phyloP scores from a whole-genome alignment of 192 early-diverging fungal species.

The Linnemannia schmuckeri region DNA sequence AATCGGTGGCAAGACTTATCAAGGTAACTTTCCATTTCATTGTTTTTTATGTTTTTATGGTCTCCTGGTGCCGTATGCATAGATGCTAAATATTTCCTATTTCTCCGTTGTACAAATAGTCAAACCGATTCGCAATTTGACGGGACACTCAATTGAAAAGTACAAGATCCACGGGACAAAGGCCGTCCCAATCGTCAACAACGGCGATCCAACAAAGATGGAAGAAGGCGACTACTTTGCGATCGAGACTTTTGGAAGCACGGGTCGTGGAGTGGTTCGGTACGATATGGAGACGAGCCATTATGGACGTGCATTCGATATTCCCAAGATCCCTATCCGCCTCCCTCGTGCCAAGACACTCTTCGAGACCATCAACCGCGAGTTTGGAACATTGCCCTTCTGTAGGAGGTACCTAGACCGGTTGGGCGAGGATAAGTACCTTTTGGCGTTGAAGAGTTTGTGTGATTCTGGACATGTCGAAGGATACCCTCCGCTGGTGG shows the following conservation, averaged over 20 bases:
- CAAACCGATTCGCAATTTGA: slow-evolving; percentile 96
- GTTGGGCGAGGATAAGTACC: slow-evolving; percentile 90
- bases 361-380: slow-evolving; percentile 83
- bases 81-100: not conserved
- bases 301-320: slow-evolving; percentile 78
- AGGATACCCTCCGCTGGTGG: slow-evolving; percentile 88
- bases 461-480: slow-evolving; percentile 85
- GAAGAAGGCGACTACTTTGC: slow-evolving; percentile 95
- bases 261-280: slow-evolving; percentile 88
- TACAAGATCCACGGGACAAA: slow-evolving; percentile 96
- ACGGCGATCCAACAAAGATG: slow-evolving; percentile 90
- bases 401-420: slow-evolving; percentile 97
- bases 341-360: slow-evolving; percentile 81
- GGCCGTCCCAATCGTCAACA: slow-evolving; percentile 94
- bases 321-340: slow-evolving; percentile 71
- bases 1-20: slow-evolving; percentile 91
- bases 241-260: slow-evolving; percentile 98
- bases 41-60: slow-evolving; percentile 8
- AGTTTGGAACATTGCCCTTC: slow-evolving; percentile 96
- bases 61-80: not conserved
- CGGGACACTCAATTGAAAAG: slow-evolving; percentile 92
- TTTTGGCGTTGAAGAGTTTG: slow-evolving; percentile 86
- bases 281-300: slow-evolving; percentile 94
- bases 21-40: slow-evolving; percentile 60
- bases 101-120: slow-evolving; percentile 54